Evolutionary conservation across 1,139 yeast genomes (phyloP), one percentile per base, ranked within the genome.

Genomic region (Pichia sp.): DNA sequence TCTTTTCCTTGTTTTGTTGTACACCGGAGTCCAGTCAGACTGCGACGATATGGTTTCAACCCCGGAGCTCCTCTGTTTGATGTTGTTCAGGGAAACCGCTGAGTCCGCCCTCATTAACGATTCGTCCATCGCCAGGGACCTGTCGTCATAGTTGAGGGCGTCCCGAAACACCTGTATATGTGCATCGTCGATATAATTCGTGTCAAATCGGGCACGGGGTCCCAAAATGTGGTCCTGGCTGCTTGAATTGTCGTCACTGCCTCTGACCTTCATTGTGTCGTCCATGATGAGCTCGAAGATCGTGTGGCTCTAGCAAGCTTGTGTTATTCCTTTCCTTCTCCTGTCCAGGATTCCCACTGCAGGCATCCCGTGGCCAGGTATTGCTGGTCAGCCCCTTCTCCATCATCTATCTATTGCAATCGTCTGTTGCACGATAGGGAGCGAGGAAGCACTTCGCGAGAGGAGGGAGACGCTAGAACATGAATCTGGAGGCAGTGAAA

Each of bases 21-120:
- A 73, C 3, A 83, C 72, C 0, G 91, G 91, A 20, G 79, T 79
- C 92, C 91, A 85, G 66, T 85, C 91, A 60, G 79, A 80, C 61
- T 79, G 77, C 2, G 90, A 83, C 0, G 80, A 67, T 50, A 85
- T 84, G 61, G 75, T 65, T 51, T 73, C 76, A 8, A 72, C 64
- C 36, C 56, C 55, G 65, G 71, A 1, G 71, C 73, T 53, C 16
- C 16, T 44, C 34, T 49, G 36, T 5, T 42, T 51, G 4, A n/a
- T 44, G 10, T 20, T 36, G 31, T 20, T 33, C 16, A 45, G 8
- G 10, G 57, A 54, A 10, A 29, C 42, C 14, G 30, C n/a, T 20
- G 61, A 52, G n/a, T 50, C 53, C 9, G 61, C 41, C 16, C 64
- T 52, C 17, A 62, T 55, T 9, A n/a, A 6, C 8, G 14, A 41